phyloP scores from a whole-genome alignment of 495 filamentous ascomycete species.

The Endocarpon pusillum region DNA sequence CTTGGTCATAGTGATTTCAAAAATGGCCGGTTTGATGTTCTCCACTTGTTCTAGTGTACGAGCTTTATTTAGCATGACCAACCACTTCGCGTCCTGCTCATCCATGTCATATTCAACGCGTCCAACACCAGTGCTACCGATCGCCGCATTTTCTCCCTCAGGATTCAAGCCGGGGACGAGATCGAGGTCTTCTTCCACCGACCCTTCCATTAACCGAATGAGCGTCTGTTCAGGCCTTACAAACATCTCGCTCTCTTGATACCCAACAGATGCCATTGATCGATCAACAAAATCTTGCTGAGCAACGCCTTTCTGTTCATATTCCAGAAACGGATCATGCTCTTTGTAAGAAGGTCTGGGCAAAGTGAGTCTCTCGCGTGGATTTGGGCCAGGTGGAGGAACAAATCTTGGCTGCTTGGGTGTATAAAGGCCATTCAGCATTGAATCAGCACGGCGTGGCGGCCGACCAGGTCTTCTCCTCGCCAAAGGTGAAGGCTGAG shows the following conservation, averaged over 20 bases:
- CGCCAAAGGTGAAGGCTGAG: constrained; percentile 22
- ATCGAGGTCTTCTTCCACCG: constrained; percentile 72
- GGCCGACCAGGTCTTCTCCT: constrained; percentile 47
- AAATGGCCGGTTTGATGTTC: constrained; percentile 75
- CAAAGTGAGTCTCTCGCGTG: constrained; percentile 45
- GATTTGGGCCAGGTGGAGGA: constrained; percentile 47
- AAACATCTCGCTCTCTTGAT: constrained; percentile 84
- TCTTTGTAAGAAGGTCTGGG: constrained; percentile 43
- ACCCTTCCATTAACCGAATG: constrained; percentile 60
- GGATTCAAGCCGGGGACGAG: constrained; percentile 38
- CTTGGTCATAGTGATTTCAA: constrained; percentile 95
- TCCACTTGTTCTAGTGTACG: constrained; percentile 56
- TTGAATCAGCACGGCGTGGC: constrained; percentile 39
- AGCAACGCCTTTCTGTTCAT: constrained; percentile 41
- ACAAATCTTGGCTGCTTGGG: constrained; percentile 40
- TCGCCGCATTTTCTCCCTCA: constrained; percentile 43
- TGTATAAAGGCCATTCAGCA: constrained; percentile 40
- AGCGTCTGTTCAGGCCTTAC: constrained; percentile 57
- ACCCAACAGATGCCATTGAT: constrained; percentile 84
- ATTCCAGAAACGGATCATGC: constrained; percentile 41
- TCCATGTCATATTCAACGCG: constrained; percentile 99
- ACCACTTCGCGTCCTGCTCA: constrained; percentile 94
- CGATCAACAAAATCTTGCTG: constrained; percentile 66
- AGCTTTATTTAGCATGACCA: constrained; percentile 64
- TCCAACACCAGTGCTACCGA: constrained; percentile 34